Percentiles rank a stretch among this genome's conserved stretches.
Conservation (phyloP, 208 protist genomes). For the Trichomonas vaginalis region DNA sequence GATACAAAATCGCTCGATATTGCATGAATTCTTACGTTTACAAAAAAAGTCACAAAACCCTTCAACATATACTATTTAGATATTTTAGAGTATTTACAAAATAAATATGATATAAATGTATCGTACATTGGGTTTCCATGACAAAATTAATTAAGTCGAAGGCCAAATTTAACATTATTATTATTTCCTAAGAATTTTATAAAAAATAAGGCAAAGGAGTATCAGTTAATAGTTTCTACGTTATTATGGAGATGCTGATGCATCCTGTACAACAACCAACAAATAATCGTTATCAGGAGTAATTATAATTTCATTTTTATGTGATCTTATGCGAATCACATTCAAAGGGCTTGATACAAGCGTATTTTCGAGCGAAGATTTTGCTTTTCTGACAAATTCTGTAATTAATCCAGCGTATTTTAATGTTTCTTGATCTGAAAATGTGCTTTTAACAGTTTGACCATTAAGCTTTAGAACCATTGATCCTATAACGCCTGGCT, state of each 20-base stretch:
- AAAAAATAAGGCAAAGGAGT: too few relatives aligned
- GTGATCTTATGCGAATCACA: neutral
- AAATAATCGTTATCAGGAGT: neutral
- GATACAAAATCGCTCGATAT: too few relatives aligned
- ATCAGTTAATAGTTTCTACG: too few relatives aligned
- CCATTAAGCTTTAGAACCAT: neutral
- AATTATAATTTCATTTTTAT: conserved; percentile 15
- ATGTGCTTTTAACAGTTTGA: neutral
- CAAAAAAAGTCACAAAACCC: too few relatives aligned
- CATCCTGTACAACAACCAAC: conserved; percentile 3
- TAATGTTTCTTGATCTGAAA: neutral
- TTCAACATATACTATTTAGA: too few relatives aligned
- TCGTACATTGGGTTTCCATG: too few relatives aligned
- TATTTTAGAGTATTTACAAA: too few relatives aligned
- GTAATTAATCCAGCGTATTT: neutral
- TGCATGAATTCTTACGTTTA: too few relatives aligned
- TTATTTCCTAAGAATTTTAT: too few relatives aligned
- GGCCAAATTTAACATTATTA: too few relatives aligned
- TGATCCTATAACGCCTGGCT: neutral
- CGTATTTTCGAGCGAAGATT: neutral
- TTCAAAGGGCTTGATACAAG: neutral
- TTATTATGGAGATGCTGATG: neutral
- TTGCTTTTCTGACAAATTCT: conserved; percentile 8
- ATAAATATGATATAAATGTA: too few relatives aligned
- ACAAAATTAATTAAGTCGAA: too few relatives aligned